phyloP scores from a whole-genome alignment of 768 basidiomycete genomes.

The Tricholoma furcatifolium region DNA sequence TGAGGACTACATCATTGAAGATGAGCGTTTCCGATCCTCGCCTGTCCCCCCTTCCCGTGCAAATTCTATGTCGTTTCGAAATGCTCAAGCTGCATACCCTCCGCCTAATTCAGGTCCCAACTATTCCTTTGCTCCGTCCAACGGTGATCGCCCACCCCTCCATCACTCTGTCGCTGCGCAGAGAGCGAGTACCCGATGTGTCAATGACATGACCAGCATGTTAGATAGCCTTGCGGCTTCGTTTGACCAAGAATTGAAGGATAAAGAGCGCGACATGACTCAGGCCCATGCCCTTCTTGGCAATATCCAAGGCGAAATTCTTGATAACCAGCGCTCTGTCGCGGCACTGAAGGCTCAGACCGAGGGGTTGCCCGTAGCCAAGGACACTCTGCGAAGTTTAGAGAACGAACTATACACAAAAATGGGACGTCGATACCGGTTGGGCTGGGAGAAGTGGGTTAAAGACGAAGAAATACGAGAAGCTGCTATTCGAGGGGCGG shows the following conservation, averaged over 20 bases:
- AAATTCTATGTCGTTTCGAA: constrained; percentile 70
- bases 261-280: constrained; percentile 87
- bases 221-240: constrained; percentile 85
- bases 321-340: constrained; percentile 79
- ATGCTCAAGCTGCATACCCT: constrained; percentile 61
- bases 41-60: constrained; percentile 74
- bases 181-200: constrained; percentile 79
- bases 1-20: constrained; percentile 98
- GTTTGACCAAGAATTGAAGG: constrained; percentile 88
- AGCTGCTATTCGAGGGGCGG: constrained; percentile 58
- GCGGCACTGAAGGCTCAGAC: constrained; percentile 67
- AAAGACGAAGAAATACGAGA: constrained; percentile 83
- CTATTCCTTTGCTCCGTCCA: constrained; percentile 43
- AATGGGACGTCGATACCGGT: constrained; percentile 78
- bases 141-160: constrained; percentile 68
- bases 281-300: constrained; percentile 86
- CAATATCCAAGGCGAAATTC: constrained; percentile 88
- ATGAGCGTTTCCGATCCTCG: constrained; percentile 93
- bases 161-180: constrained; percentile 87
- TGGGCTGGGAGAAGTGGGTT: constrained; percentile 94
- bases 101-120: constrained; percentile 21
- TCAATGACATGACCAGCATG: constrained; percentile 83
- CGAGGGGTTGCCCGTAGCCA: constrained; percentile 61
- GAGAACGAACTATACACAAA: constrained; percentile 67
- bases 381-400: constrained; percentile 55